Conservation (phyloP, 257 asterid genomes). For the Echium plantagineum region DNA sequence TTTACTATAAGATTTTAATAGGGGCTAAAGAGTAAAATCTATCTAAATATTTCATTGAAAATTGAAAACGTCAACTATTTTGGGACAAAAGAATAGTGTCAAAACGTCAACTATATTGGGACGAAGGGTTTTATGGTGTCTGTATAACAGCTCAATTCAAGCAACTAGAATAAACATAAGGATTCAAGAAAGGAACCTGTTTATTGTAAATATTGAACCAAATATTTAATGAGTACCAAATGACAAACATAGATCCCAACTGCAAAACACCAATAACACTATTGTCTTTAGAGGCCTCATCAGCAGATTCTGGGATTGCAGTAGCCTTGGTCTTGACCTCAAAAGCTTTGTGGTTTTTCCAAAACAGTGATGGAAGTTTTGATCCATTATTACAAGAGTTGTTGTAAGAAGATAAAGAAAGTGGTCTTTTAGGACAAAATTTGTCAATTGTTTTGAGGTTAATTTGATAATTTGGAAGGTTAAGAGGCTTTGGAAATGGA, state of each 20-base stretch:
- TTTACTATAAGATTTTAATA: no score
- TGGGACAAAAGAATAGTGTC: no score
- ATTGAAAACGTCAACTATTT: no score
- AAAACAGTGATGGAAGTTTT: background rate
- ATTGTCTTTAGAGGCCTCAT: constrained; percentile 10
- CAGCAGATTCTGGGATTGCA: constrained; percentile 35
- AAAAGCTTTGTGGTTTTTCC: background rate
- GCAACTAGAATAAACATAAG: background rate
- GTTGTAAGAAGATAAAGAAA: constrained; percentile 9
- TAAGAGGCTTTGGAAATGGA: constrained; percentile 23
- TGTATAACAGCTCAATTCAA: no score
- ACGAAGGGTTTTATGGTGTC: no score
- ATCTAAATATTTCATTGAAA: no score
- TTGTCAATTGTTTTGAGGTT: constrained; percentile 6
- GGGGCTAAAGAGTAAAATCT: no score
- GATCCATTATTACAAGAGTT: constrained; percentile 1
- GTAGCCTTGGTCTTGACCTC: constrained; percentile 32
- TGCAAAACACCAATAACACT: constrained; percentile 22
- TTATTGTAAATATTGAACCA: constrained; percentile 83
- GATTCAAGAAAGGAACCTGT: constrained; percentile 33
- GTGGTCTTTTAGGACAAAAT: background rate
- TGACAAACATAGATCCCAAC: constrained; percentile 64
- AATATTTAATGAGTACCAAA: constrained; percentile 71
- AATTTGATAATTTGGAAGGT: constrained; percentile 10
- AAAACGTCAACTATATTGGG: no score